Evolutionary conservation across 768 basidiomycete genomes (phyloP).

Genomic region (Terana coerulea): DNA sequence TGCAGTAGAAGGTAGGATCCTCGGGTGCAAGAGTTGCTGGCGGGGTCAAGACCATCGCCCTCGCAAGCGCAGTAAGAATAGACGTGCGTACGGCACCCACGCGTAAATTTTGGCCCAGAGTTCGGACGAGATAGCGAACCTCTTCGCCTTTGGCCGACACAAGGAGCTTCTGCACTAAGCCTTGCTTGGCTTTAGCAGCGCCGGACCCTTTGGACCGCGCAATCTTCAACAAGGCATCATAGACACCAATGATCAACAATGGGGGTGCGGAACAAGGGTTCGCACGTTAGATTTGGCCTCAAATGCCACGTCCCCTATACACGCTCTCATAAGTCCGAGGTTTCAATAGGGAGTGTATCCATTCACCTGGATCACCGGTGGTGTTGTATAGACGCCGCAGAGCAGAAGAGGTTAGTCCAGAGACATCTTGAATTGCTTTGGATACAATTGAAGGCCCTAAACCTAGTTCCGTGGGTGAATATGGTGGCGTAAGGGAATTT

Average conservation of each 20-base stretch:
- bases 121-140: constrained; percentile 76
- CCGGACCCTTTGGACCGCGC: constrained; percentile 69
- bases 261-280: constrained; percentile 70
- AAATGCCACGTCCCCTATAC: constrained; percentile 77
- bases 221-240: constrained; percentile 64
- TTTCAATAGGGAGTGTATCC: neutral
- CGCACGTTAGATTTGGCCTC: constrained; percentile 74
- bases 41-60: constrained; percentile 67
- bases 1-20: constrained; percentile 29
- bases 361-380: constrained; percentile 60
- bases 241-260: constrained; percentile 61
- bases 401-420: constrained; percentile 55
- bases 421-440: constrained; percentile 68
- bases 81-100: constrained; percentile 88
- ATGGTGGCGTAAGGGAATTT: constrained; percentile 75
- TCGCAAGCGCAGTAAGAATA: constrained; percentile 73
- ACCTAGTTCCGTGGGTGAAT: constrained; percentile 66
- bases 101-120: constrained; percentile 68
- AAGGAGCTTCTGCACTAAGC: constrained; percentile 76
- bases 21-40: constrained; percentile 21
- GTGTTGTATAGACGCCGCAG: constrained; percentile 65
- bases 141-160: constrained; percentile 86
- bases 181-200: constrained; percentile 71
- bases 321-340: neutral
- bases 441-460: constrained; percentile 66